Evolutionary conservation across 2,329 filamentous ascomycete species (phyloP), one percentile per base, ranked within the genome.

Genomic region (Alternaria triticina): DNA sequence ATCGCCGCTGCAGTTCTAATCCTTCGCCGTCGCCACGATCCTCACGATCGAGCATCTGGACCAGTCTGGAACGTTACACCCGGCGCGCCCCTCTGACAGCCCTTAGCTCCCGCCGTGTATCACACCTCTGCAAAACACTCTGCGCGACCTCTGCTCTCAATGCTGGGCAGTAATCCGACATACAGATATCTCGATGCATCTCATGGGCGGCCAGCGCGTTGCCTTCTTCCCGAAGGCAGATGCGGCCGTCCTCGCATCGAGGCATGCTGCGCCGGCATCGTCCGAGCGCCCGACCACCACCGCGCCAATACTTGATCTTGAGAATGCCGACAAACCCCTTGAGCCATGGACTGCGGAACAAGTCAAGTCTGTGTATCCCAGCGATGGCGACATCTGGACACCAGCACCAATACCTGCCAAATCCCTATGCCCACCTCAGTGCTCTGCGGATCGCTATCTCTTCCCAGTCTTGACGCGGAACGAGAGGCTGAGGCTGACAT

Each of bases 401-500:
- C 68, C 67, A 9, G 69, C 70, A 28, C 55, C 55, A 4, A 64
- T 70, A 28, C 72, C 74, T 10, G 30, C 62, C 15, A 73, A 68
- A 54, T 45, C 68, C 6, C 54, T 45, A 50, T 61, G 61, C 20
- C 51, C 65, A 13, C 28, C 28, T 55, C 36, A 30, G 27, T 69
- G 65, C 43, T 36, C 51, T 45, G n/a, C 61, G 15, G 73, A 76
- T 54, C 61, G 56, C 23, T 82, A 81, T 61, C 68, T 82, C 8
- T 78, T 75, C 44, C 79, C 80, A 11, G 65, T 72, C 1, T 66
- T 82, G 44, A 72, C 78, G 3, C 72, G 68, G 20, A 80, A 81
- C 54, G 80, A 82, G 63, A 70, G 77, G 23, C 57, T 80, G 6
- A 75, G 80, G 27, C 66, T 82, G 46, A 80, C 79, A 2, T 74